These are phyloP conservation scores for Saussurea involucrata DNA, from an alignment of 129 eudicot species.

Conservation along the genomic window DNA sequence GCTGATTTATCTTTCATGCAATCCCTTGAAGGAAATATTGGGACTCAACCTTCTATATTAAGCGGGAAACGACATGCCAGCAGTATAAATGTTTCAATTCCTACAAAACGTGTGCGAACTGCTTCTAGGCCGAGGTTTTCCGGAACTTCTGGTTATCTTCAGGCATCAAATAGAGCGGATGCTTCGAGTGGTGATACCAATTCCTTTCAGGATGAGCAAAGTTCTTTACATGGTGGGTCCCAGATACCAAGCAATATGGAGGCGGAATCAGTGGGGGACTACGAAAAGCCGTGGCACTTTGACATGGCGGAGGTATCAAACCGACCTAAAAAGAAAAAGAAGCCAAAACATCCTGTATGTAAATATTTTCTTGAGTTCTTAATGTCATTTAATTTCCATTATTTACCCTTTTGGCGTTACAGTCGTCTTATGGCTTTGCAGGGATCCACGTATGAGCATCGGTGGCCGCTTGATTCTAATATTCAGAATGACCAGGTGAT, in stretches of 20 bases:
- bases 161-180: slow-evolving; percentile 57
- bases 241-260: slow-evolving; percentile 56
- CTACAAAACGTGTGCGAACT: slow-evolving; percentile 88
- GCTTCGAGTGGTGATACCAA: slow-evolving; percentile 96
- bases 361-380: background rate
- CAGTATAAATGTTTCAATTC: slow-evolving; percentile 67
- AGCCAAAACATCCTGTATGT: slow-evolving; percentile 69
- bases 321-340: slow-evolving; percentile 88
- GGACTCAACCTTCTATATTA: slow-evolving; percentile 44
- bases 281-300: slow-evolving; percentile 57
- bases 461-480: slow-evolving; percentile 70
- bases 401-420: background rate
- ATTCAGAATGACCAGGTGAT: slow-evolving; percentile 83
- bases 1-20: slow-evolving; percentile 41
- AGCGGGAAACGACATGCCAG: slow-evolving; percentile 66
- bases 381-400: background rate
- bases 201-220: slow-evolving; percentile 91
- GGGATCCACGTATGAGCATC: slow-evolving; percentile 63
- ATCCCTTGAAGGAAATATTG: slow-evolving; percentile 49
- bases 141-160: slow-evolving; percentile 54
- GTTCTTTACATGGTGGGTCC: slow-evolving; percentile 62
- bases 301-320: slow-evolving; percentile 63
- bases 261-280: slow-evolving; percentile 71
- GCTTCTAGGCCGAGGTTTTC: slow-evolving; percentile 78
- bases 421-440: slow-evolving; percentile 13